Evolutionary conservation across 768 basidiomycete genomes (phyloP).

Genomic region (Termitomyces sp.): DNA sequence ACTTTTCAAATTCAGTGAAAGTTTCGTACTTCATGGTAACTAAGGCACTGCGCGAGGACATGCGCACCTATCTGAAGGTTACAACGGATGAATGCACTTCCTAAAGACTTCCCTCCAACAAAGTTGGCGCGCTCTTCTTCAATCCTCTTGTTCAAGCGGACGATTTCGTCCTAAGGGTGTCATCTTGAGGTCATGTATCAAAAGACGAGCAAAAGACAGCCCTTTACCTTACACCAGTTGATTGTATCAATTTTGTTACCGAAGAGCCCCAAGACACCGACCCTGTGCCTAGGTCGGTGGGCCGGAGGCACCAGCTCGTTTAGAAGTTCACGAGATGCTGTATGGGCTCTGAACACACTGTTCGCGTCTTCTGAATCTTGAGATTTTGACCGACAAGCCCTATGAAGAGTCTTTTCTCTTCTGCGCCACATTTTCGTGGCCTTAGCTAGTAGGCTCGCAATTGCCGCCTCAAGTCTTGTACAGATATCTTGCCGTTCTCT

Average conservation of each 20-base stretch:
- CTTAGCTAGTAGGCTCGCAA: conserved; percentile 24
- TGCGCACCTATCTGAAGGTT: conserved; percentile 75
- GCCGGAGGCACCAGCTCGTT: neutral
- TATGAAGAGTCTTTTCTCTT: neutral
- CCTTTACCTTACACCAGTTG: conserved; percentile 1
- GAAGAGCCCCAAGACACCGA: neutral
- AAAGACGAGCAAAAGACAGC: neutral
- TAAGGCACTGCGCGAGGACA: conserved; percentile 60
- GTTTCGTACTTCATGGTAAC: conserved; percentile 43
- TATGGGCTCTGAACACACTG: neutral
- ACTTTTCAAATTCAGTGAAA: neutral
- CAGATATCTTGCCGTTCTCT: conserved; percentile 43
- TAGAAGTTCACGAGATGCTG: neutral
- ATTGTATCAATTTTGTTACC: conserved; percentile 1
- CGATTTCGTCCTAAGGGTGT: neutral
- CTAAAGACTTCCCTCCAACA: conserved; percentile 43
- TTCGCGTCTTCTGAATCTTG: neutral
- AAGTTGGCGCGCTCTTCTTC: conserved; percentile 34
- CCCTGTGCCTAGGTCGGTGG: neutral
- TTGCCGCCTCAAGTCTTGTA: conserved; percentile 55
- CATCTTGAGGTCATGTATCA: neutral
- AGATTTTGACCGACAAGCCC: neutral
- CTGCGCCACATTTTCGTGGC: neutral
- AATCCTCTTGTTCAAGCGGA: conserved; percentile 36
- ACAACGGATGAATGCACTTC: conserved; percentile 62